Evolutionary conservation across 495 filamentous ascomycete species (phyloP), one percentile per base, ranked within the genome.

Genomic region (Annulohypoxylon maeteangense): DNA sequence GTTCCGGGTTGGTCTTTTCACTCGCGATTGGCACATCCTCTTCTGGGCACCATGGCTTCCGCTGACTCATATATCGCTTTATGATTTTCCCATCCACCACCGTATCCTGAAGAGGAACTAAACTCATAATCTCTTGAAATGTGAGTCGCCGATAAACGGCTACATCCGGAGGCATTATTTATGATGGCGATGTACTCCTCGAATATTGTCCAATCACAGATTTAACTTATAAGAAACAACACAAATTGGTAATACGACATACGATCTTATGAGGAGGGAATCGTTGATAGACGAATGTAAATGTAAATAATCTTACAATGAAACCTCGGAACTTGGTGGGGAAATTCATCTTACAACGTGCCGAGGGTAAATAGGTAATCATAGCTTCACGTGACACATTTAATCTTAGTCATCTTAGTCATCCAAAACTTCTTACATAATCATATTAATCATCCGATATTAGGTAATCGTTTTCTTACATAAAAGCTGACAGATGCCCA

Each of bases 1-100:
- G 14, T 18, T 70, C 77, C 12, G 20, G 7, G 25, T 50, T 14
- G 23, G 16, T 1, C 4, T 4, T 18, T 25, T 51, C 44, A 20
- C 51, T 71, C 4, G 61, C 38, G 12, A 65, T 47, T 18, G 51
- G 14, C 23, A 76, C 31, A 27, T 80, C 78, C 10, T 65, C 63
- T 16, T 76, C 77, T 1, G 78, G 74, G 20, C 72, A 23, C 70
- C 81, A 83, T 2, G 79, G 78, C 0, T 68, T 72, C 10, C 80
- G 65, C 7, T 68, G 74, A 31, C 77, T 74, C 74, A 85, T 82
- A 70, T 74, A 85, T n/a, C 78, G 77, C 29, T 72, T 78, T 7
- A 50, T 51, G 12, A 55, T 40, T 7, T 57, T 51, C 59, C 48
- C 55, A 34, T 65, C 55, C 44, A 56, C 48, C 3, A 62, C 45